These are phyloP conservation scores for Vickermania ingenoplastis DNA, from an alignment of 208 protist species.

Conservation along the genomic window DNA sequence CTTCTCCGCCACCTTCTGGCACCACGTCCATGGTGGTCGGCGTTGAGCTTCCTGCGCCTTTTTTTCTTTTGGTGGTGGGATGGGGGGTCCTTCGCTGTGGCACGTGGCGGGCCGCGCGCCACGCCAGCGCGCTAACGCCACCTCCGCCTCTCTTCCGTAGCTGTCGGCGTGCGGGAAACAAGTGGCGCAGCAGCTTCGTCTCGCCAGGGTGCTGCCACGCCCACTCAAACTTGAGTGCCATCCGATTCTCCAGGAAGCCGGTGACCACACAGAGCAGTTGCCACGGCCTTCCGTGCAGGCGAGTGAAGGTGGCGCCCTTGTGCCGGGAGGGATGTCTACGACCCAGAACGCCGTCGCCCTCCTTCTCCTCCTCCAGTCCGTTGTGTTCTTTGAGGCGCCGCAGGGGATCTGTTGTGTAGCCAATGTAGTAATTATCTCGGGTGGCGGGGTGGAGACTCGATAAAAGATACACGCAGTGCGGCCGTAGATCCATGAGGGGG, in stretches of 20 bases:
- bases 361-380: slow-evolving; percentile 60
- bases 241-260: slow-evolving; percentile 84
- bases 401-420: slow-evolving; percentile 91
- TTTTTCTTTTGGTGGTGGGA: slow-evolving; percentile 17
- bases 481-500: slow-evolving; percentile 67
- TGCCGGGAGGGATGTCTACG: too few species aligned
- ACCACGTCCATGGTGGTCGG: too few species aligned
- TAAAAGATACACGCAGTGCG: slow-evolving; percentile 89
- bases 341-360: too few species aligned
- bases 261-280: slow-evolving; percentile 84
- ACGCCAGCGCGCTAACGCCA: slow-evolving; percentile 32
- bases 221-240: slow-evolving; percentile 94
- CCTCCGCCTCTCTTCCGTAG: slow-evolving; percentile 18
- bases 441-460: slow-evolving; percentile 60
- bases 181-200: slow-evolving; percentile 18
- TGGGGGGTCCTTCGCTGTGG: slow-evolving; percentile 24
- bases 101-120: slow-evolving; percentile 52
- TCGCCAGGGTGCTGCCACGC: slow-evolving; percentile 86
- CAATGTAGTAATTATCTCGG: slow-evolving; percentile 81
- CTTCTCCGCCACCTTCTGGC: too few species aligned
- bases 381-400: slow-evolving; percentile 92
- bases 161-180: neutral
- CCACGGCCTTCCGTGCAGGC: slow-evolving; percentile 81
- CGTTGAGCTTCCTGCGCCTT: too few species aligned
- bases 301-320: slow-evolving; percentile 80